Evolutionary conservation across 352 stramenopile genomes (phyloP), one percentile per base, ranked within the genome.

Genomic region (Albugo laibachii): DNA sequence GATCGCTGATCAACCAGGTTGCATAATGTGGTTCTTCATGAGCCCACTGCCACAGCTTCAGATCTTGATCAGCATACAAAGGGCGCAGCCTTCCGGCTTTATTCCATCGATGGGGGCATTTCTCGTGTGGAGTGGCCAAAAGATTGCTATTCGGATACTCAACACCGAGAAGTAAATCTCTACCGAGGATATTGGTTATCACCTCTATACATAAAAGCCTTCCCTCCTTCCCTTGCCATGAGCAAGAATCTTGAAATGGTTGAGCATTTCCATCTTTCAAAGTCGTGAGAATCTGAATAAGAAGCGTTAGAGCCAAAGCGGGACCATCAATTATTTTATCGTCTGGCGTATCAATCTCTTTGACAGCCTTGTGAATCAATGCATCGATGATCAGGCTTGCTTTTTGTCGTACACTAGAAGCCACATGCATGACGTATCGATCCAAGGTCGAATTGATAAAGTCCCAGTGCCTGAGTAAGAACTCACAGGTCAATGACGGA

Each of bases 391-490:
- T 31, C 1, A 37, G 58, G 39, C 66, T 80, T 45, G 64, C 69
- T 45, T 65, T 62, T 24, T 78, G 66, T 0, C 70, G 66, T 19
- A 83, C 70, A 36, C 59, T 83, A 1, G 73, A 83, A 6, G 74
- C 70, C 18, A 81, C 62, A 42, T 86, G 74, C 51, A 78, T 65
- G 16, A 86, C 56, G 31, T 86, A 83, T 16, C 69, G 56, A 48
- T 86, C 73, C 24, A 83, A 56, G 5, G 65, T 83, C 8, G 70
- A 67, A 49, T 76, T 83, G 13, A 86, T 56, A 10, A 83, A 52
- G 27, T 64, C 69, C 74, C 74, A 86, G 48, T 86, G 70, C 45
- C 75, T 80, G 34, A 71, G 21, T 5, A 83, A 50, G 49, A 86
- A 86, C 2, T 5, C 11, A 11, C 61, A 48, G 4, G 69, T 63